Base-by-base conservation (phyloP, 192 early-diverging fungal species). In the Mortierella claussenii region DNA sequence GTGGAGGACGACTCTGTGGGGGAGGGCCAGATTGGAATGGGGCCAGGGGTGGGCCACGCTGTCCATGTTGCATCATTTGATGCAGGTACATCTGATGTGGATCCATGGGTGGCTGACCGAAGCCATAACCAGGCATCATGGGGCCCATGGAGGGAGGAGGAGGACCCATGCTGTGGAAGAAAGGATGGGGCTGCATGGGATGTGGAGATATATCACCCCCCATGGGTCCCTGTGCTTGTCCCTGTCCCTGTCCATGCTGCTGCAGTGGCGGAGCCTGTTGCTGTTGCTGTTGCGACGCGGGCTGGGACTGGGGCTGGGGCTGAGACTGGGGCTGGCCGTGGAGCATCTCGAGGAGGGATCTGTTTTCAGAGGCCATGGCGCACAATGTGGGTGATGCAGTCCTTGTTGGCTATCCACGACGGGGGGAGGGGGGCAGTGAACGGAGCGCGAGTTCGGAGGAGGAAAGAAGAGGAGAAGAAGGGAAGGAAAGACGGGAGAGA, bases 331-430 rank as follows among this genome's bases (percentile, higher is more conserved):
- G 53, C n/a, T 61, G 58, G 40, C 73, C 73, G 18, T 76, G 73
- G 51, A 76, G 73, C 73, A 76, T 76, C 8, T 76, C 73, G 46
- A 76, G 64, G 34, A 76, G 73, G 24, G 73, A 44, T 76, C 70
- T 57, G 55, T 76, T 76, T 47, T 76, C 73, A 30, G 32, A 51
- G 40, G 63, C 43, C 64, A 66, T 76, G 32, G 9, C 20, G 23
- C n/a, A 10, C 2, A 34, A 36, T n/a, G n/a, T n/a, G n/a, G n/a
- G n/a, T n/a, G n/a, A n/a, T n/a, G n/a, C n/a, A n/a, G n/a, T n/a
- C n/a, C n/a, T n/a, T n/a, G n/a, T n/a, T n/a, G n/a, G n/a, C n/a
- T n/a, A n/a, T n/a, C n/a, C n/a, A n/a, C n/a, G n/a, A n/a, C n/a
- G n/a, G n/a, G n/a, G n/a, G n/a, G n/a, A n/a, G n/a, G n/a, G n/a